Evolutionary conservation across 2,329 filamentous ascomycete genomes (phyloP), one percentile per base, ranked within the genome.

Genomic region (Alternaria postmessia): DNA sequence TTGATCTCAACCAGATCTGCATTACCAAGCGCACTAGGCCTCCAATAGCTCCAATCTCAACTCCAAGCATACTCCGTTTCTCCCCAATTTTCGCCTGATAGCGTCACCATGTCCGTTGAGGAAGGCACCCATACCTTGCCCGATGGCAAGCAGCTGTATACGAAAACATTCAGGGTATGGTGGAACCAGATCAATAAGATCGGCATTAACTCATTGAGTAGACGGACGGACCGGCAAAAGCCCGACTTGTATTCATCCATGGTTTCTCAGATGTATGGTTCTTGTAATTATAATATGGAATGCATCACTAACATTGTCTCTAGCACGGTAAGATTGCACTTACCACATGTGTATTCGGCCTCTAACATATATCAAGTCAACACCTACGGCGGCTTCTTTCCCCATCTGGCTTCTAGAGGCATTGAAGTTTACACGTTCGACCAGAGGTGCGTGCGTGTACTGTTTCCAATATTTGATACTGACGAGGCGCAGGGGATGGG

Each of bases 161-260:
- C 85, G 41, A 88, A 88, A 72, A 87, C 85, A 22, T 89, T 86
- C 85, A 84, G 82, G 79, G 85, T 86, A 67, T 30, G 42, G 57
- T 52, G 57, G 53, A 60, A 26, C 53, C 53, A 28, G n/a, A 39
- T 28, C 22, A 22, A 57, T 11, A 47, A 28, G 41, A 57, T 57
- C 58, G 51, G 34, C 52, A 48, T 47, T 68, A 47, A 66, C 52
- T 26, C 61, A 63, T 14, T 16, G 32, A 49, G 32, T 48, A 88
- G 88, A 87, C 87, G 30, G 77, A 84, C 30, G 84, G 81, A 14
- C 79, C 84, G 12, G 79, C 85, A 56, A 86, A 85, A 71, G 93
- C 93, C 36, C 91, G 91, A 67, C 78, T 96, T 51, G 84, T 95
- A 70, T 91, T 96, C 79, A 82, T 97, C 64, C 94, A 97, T 80